These are phyloP conservation scores for Cichorium intybus DNA, from an alignment of 140 eudicot species.

Conservation along the genomic window DNA sequence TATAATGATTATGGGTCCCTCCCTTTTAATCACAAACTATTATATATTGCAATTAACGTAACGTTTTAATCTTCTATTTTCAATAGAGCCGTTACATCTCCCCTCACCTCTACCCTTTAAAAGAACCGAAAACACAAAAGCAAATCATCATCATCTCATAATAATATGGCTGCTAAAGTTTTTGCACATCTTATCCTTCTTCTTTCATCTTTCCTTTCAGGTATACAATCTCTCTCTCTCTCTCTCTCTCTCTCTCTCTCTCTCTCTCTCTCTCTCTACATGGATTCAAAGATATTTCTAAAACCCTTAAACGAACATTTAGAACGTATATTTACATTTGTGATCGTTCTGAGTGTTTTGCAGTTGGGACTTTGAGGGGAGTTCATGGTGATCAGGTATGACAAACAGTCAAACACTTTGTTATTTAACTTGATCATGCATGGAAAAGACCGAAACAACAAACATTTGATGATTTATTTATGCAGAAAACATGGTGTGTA, in stretches of 20 bases:
- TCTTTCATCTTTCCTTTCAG: slow-evolving; percentile 43
- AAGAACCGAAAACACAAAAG: slow-evolving; percentile 22
- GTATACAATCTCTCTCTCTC: slow-evolving; percentile 11
- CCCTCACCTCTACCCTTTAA: slow-evolving; percentile 18
- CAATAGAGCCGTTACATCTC: slow-evolving; percentile 34
- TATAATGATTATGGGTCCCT: slow-evolving; percentile 15
- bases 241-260: neutral
- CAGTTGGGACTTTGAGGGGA: slow-evolving; percentile 36
- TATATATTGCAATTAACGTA: slow-evolving; percentile 17
- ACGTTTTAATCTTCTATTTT: slow-evolving; percentile 31
- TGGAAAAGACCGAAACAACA: neutral
- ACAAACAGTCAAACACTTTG: neutral
- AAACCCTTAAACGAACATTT: neutral
- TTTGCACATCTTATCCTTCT: slow-evolving; percentile 30
- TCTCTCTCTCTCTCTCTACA: no score
- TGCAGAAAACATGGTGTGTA: slow-evolving; percentile 97
- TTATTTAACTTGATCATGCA: neutral
- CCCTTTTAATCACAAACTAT: slow-evolving; percentile 16
- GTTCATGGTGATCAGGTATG: slow-evolving; percentile 45
- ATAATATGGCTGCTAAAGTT: slow-evolving; percentile 24
- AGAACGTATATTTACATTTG: neutral
- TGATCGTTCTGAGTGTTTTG: neutral
- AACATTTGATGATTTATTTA: neutral
- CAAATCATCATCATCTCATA: slow-evolving; percentile 12
- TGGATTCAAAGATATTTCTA: neutral